These are phyloP conservation scores for Pseudocohnilembus persalinus DNA, from an alignment of 169 alveolate species.

Conservation along the genomic window DNA sequence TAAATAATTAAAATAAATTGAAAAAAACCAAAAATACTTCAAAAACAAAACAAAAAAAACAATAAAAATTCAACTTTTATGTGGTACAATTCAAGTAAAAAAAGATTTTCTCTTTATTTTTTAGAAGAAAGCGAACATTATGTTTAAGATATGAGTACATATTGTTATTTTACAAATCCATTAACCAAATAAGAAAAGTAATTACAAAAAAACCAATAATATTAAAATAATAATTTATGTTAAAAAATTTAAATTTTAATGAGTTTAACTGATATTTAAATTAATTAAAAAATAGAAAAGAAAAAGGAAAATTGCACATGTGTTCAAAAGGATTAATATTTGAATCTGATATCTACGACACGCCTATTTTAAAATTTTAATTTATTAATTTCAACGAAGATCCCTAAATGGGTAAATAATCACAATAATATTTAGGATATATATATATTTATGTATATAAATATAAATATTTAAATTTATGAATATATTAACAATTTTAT, in stretches of 20 bases:
- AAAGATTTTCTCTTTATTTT: constrained; percentile 65
- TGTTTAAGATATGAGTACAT: constrained; percentile 69
- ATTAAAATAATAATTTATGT: neutral
- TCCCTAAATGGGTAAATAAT: too few species aligned
- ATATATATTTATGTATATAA: too few species aligned
- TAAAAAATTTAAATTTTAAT: too few species aligned
- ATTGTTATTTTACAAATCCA: constrained; percentile 51
- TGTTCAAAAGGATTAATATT: constrained; percentile 82
- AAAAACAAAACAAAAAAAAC: neutral
- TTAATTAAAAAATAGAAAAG: constrained; percentile 48
- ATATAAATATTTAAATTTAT: too few species aligned
- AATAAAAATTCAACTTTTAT: constrained; percentile 31
- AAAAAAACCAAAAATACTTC: neutral
- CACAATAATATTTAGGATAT: too few species aligned
- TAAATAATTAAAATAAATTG: too few species aligned
- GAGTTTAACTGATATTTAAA: neutral
- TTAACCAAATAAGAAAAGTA: constrained; percentile 50
- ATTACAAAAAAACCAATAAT: neutral
- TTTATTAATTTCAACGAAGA: constrained; percentile 23
- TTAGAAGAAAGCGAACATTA: constrained; percentile 86
- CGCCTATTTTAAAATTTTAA: constrained; percentile 59
- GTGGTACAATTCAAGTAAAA: constrained; percentile 38
- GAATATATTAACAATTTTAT: too few species aligned
- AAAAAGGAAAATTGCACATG: constrained; percentile 79
- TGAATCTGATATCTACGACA: constrained; percentile 70